A percentile compares a stretch with the other conserved stretches of the same genome.
Conservation (phyloP, 257 asterid species). For the Solanum stenotomum region DNA sequence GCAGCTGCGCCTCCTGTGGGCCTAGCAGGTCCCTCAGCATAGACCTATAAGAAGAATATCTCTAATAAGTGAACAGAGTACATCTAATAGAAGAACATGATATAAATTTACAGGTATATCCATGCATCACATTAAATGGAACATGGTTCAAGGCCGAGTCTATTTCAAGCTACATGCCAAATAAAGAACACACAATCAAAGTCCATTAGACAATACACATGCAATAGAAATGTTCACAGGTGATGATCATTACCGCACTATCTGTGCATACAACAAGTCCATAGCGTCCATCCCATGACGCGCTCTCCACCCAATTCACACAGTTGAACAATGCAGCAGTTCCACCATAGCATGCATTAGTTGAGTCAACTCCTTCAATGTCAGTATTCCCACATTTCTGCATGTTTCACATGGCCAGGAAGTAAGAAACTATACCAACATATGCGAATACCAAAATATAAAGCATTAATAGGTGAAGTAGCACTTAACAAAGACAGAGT, state of each 20-base stretch:
- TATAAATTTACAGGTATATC: not conserved
- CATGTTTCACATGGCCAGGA: constrained; percentile 8
- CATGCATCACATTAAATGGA: not conserved
- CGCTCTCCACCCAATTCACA: constrained; percentile 96
- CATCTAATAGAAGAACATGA: not conserved
- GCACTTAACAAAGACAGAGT: not conserved
- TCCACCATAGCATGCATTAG: constrained; percentile 98
- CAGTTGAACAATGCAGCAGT: constrained; percentile 96
- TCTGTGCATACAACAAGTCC: constrained; percentile 99
- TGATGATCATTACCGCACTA: constrained; percentile 71
- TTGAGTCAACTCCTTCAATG: constrained; percentile 97
- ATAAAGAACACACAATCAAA: not conserved
- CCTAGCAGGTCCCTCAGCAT: constrained; percentile 99
- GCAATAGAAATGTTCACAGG: not conserved
- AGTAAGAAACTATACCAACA: not conserved
- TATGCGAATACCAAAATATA: not conserved
- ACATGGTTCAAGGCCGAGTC: not conserved
- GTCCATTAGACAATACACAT: not conserved
- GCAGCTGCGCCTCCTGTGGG: constrained; percentile 99
- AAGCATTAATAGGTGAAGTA: not conserved
- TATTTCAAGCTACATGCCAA: not conserved
- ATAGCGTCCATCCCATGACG: constrained; percentile 98
- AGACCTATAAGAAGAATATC: constrained; percentile 50
- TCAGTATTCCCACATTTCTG: constrained; percentile 90
- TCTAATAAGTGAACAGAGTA: not conserved